Percentiles rank a stretch among this genome's conserved stretches.
Evolutionary conservation across 805 yeast genomes (phyloP).

Genomic region (Pichia scutulata): DNA sequence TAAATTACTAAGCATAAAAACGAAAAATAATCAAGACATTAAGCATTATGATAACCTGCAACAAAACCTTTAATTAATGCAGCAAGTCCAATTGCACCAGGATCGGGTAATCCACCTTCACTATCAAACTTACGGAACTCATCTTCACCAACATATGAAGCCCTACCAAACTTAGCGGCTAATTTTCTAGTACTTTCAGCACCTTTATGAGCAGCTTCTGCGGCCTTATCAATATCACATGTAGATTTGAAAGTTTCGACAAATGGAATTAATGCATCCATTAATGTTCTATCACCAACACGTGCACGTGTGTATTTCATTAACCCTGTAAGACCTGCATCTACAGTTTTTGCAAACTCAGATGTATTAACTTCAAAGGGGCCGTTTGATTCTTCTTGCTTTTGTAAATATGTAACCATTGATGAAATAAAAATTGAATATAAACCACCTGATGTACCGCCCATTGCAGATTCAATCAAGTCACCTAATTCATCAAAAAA

Average conservation of each 20-base stretch:
- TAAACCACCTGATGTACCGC: slow-evolving; percentile 93
- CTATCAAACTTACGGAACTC: slow-evolving; percentile 42
- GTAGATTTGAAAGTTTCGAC: slow-evolving; percentile 50
- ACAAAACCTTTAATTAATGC: slow-evolving; percentile 28
- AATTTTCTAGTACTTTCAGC: slow-evolving; percentile 67
- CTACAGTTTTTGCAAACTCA: slow-evolving; percentile 41
- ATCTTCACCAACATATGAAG: slow-evolving; percentile 72
- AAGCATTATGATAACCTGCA: slow-evolving; percentile 14
- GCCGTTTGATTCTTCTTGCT: slow-evolving; percentile 26
- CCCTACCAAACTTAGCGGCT: slow-evolving; percentile 87
- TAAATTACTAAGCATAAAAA: background rate
- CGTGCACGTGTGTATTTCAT: slow-evolving; percentile 86
- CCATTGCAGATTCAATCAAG: slow-evolving; percentile 81
- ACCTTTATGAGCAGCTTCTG: slow-evolving; percentile 62
- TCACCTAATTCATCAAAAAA: slow-evolving; percentile 71
- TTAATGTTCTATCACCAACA: slow-evolving; percentile 78
- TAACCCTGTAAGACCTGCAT: slow-evolving; percentile 59
- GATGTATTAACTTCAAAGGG: slow-evolving; percentile 26
- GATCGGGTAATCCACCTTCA: slow-evolving; percentile 81
- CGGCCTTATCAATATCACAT: slow-evolving; percentile 51
- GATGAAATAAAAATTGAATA: slow-evolving; percentile 83
- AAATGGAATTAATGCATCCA: slow-evolving; percentile 87
- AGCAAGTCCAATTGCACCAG: slow-evolving; percentile 86
- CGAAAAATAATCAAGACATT: background rate
- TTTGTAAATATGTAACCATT: slow-evolving; percentile 45